These are phyloP conservation scores for Bauhinia variegata DNA, from an alignment of 306 rosid species.

Conservation along the genomic window DNA sequence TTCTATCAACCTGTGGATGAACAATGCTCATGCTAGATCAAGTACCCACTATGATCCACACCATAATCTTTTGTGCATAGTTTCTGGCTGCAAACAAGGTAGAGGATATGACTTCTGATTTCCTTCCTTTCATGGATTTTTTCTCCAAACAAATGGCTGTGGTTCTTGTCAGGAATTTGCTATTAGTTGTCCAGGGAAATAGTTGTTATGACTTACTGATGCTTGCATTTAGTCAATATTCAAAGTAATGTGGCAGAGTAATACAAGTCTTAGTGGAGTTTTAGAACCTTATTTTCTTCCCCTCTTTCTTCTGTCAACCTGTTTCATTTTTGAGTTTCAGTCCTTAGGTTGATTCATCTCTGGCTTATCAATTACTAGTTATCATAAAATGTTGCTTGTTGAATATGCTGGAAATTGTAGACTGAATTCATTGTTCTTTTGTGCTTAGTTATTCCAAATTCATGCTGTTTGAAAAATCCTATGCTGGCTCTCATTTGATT, in stretches of 20 bases:
- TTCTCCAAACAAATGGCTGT: neutral
- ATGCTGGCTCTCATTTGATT: conserved; percentile 14
- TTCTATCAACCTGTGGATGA: conserved; percentile 95
- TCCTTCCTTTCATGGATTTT: conserved; percentile 1
- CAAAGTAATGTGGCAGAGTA: conserved; percentile 1
- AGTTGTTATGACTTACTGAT: conserved; percentile 17
- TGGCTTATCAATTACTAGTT: conserved; percentile 14
- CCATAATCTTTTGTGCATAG: conserved; percentile 84
- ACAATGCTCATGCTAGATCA: conserved; percentile 79
- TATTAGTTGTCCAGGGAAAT: conserved; percentile 22
- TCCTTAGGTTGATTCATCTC: conserved; percentile 5
- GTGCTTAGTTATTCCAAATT: neutral
- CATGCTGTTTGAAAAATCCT: conserved; percentile 22
- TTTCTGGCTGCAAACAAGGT: conserved; percentile 92
- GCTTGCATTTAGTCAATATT: conserved; percentile 20
- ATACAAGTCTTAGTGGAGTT: neutral
- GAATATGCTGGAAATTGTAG: neutral
- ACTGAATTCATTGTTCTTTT: neutral
- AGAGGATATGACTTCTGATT: conserved; percentile 23
- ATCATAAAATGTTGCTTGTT: conserved; percentile 7
- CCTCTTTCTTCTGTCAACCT: conserved; percentile 9
- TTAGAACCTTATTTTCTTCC: conserved; percentile 7
- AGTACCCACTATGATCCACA: conserved; percentile 98
- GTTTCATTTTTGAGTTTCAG: conserved; percentile 7
- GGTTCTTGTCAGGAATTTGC: conserved; percentile 13